These are phyloP conservation scores for Beta corolliflora DNA, from an alignment of 179 eudicot species.

Conservation along the genomic window DNA sequence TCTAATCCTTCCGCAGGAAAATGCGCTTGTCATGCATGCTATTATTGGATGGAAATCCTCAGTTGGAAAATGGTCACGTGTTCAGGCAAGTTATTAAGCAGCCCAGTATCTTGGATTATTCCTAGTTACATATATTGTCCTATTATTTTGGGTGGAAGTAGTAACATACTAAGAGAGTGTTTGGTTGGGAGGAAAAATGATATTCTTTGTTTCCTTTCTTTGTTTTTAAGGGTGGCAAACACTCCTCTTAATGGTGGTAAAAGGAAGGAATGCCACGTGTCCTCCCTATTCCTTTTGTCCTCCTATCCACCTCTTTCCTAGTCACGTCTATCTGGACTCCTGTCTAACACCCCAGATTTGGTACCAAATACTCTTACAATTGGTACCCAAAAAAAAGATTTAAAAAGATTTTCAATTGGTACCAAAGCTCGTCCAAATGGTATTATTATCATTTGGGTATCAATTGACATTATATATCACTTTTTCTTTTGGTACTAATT, in stretches of 20 bases:
- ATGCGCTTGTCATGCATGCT: constrained; percentile 86
- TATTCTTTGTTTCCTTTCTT: neutral
- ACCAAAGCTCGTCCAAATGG: too few relatives aligned
- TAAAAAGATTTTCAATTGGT: too few relatives aligned
- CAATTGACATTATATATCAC: too few relatives aligned
- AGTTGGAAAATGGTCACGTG: constrained; percentile 91
- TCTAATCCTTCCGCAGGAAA: constrained; percentile 59
- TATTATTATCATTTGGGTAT: neutral
- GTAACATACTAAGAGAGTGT: neutral
- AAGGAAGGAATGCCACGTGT: neutral
- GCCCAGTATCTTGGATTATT: neutral
- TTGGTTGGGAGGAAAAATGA: neutral
- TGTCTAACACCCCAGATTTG: too few relatives aligned
- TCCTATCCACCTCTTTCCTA: too few relatives aligned
- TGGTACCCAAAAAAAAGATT: too few relatives aligned
- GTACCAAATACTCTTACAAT: too few relatives aligned
- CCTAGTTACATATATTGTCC: too few relatives aligned
- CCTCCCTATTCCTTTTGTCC: too few relatives aligned
- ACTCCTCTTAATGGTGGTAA: neutral
- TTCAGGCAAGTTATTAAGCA: constrained; percentile 57
- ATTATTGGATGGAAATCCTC: constrained; percentile 95
- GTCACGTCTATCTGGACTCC: too few relatives aligned
- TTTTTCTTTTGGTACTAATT: too few relatives aligned
- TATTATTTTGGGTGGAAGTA: too few relatives aligned
- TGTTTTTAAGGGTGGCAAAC: neutral